Base-by-base conservation (phyloP, 495 filamentous ascomycete genomes). In the Aspergillus steynii region DNA sequence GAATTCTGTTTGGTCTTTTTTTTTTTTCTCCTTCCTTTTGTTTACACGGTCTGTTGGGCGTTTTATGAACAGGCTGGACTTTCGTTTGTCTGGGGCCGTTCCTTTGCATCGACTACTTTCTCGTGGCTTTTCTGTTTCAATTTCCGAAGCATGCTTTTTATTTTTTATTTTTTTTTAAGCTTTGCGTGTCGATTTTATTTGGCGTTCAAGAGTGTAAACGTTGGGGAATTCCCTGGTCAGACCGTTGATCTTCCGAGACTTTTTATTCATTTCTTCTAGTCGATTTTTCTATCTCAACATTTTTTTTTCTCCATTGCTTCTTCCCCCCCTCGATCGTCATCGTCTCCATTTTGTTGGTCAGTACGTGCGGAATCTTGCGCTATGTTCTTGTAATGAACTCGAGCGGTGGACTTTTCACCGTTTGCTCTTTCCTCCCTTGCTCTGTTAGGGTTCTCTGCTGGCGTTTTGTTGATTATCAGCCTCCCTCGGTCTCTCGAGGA, bases 161-260 rank as follows among this genome's bases (percentile, higher is more conserved):
- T 10, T 20, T 27, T 32, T 37, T 55, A 10, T 8, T 26, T 53
- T 53, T 29, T 15, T 50, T 29, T 12, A 28, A 32, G 20, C 50
- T 52, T 31, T 52, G 14, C 50, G 29, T 27, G 54, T 56, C 42
- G 20, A 47, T 56, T 66, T 52, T 56, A 47, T 61, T 56, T 66
- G 63, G 62, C 66, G 61, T 61, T 62, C 58, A 48, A 53, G 56
- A 60, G 61, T 55, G 45, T 56, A 51, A 20, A 20, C 63, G 49
- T 48, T 29, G 42, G 61, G 64, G 54, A 47, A 59, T 60, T 58
- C 9, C 12, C 59, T 61, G 66, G 59, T 29, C 53, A 55, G 37
- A 47, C 34, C 20, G 37, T 55, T 47, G 37, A 25, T 37, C 29
- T 59, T 37, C 55, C 34, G 15, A 46, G 59, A 57, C 58, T 29